Percentiles rank a stretch among this genome's conserved stretches.
phyloP scores from a whole-genome alignment of 2,329 filamentous ascomycete species.

The Colletotrichum magnum region DNA sequence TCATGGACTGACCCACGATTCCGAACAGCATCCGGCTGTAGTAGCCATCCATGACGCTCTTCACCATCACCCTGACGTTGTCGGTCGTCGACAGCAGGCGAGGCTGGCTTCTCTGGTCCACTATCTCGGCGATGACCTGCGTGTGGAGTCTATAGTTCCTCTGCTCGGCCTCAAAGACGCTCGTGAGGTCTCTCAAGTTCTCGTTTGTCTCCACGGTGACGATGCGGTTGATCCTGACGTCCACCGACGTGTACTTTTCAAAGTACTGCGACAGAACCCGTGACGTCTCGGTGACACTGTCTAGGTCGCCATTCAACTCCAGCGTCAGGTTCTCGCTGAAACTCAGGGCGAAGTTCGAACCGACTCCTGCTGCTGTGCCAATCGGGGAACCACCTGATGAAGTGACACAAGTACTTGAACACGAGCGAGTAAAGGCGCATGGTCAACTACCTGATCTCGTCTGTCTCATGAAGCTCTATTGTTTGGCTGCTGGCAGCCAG shows the following conservation, averaged over 20 bases:
- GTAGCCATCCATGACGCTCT: not conserved
- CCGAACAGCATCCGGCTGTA: not conserved
- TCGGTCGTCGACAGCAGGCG: not conserved
- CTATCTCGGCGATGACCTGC: not conserved
- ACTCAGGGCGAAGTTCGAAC: constrained; percentile 24
- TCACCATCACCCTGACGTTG: not conserved
- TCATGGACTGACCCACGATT: not conserved
- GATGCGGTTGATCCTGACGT: not conserved
- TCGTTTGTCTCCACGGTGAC: not conserved
- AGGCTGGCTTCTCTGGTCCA: not conserved
- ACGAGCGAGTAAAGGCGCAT: constrained; percentile 41
- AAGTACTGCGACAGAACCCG: not conserved
- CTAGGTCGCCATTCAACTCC: constrained; percentile 31
- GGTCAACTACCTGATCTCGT: constrained; percentile 24
- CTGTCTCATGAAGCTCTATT: not conserved
- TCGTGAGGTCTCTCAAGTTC: not conserved
- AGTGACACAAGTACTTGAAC: constrained; percentile 40
- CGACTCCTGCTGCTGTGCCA: constrained; percentile 29
- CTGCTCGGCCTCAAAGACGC: not conserved
- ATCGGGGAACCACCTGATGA: constrained; percentile 41
- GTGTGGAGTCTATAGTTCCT: not conserved
- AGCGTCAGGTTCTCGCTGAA: constrained; percentile 39
- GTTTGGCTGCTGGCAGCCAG: no score
- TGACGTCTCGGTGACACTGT: not conserved
- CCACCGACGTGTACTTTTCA: not conserved